Conservation (phyloP, 73 alveolate species). For the Symbiodinium pilosum region DNA sequence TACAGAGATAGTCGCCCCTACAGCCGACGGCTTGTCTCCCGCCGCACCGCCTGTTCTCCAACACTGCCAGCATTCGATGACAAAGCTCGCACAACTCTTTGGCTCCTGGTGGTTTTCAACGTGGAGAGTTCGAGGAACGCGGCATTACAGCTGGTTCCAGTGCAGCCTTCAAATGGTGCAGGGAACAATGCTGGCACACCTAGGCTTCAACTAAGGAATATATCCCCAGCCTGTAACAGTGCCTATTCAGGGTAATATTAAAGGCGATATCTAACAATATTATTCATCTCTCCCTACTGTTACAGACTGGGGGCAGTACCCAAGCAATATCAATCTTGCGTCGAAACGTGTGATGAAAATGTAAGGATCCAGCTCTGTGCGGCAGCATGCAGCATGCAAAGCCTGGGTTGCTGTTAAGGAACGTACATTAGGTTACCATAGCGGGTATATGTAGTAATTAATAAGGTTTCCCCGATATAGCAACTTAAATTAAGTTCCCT, state of each 20-base stretch:
- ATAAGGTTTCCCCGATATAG: too few relatives aligned
- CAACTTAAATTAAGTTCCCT: too few relatives aligned
- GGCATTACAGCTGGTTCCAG: neutral
- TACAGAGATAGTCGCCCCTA: too few relatives aligned
- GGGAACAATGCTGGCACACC: conserved; percentile 1
- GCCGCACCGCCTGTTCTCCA: too few relatives aligned
- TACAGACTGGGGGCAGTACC: too few relatives aligned
- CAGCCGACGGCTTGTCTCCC: too few relatives aligned
- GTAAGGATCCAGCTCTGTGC: conserved; percentile 1
- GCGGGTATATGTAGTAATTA: too few relatives aligned
- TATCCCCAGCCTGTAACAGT: too few relatives aligned
- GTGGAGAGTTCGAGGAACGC: neutral
- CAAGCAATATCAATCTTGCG: neutral
- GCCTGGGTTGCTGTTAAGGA: too few relatives aligned
- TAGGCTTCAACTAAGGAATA: neutral
- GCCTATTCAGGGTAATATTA: too few relatives aligned
- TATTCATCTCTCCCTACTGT: too few relatives aligned
- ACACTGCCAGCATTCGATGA: neutral
- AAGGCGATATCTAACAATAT: too few relatives aligned
- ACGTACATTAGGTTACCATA: neutral
- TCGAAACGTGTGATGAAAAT: neutral
- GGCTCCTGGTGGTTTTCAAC: neutral
- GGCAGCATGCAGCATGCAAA: conserved; percentile 2
- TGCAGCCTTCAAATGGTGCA: neutral
- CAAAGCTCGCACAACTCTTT: neutral